Percentiles rank a stretch among this genome's conserved stretches.
phyloP scores from a whole-genome alignment of 208 protist species.

The Borovskyia barvae region DNA sequence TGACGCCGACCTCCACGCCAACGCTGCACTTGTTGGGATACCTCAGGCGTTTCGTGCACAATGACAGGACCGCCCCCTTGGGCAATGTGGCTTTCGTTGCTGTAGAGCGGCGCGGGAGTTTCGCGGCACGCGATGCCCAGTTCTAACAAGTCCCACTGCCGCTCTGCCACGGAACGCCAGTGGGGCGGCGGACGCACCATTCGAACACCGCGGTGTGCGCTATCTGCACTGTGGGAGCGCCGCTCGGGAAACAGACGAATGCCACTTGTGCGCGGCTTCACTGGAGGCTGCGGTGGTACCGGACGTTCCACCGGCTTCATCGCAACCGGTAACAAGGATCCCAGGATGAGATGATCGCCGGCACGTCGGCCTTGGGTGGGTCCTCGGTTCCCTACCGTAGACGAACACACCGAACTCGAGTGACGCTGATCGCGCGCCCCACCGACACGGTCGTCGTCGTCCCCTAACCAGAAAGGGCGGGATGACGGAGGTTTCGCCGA shows the following conservation, averaged over 20 bases:
- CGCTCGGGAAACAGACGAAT: slow-evolving; percentile 47
- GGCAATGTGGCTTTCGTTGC: slow-evolving; percentile 50
- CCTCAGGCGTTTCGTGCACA: background rate
- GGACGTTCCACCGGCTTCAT: slow-evolving; percentile 34
- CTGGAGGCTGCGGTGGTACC: slow-evolving; percentile 49
- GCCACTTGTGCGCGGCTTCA: slow-evolving; percentile 37
- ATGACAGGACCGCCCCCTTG: slow-evolving; percentile 12
- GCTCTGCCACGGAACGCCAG: slow-evolving; percentile 47
- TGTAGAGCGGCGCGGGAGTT: slow-evolving; percentile 14
- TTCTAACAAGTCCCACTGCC: slow-evolving; percentile 43
- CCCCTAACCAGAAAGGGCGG: slow-evolving; percentile 21
- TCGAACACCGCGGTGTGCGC: slow-evolving; percentile 44
- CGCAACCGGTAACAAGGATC: slow-evolving; percentile 46
- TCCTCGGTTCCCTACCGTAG: background rate
- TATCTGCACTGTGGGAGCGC: slow-evolving; percentile 33
- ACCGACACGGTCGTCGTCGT: background rate
- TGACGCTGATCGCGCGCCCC: background rate
- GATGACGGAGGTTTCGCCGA: background rate
- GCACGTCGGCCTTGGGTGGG: slow-evolving; percentile 16
- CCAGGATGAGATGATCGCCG: slow-evolving; percentile 38
- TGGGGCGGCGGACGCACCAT: slow-evolving; percentile 59
- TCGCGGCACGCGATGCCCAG: slow-evolving; percentile 30
- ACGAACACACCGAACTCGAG: background rate
- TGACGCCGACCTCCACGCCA: slow-evolving; percentile 41
- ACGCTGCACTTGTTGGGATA: background rate